A percentile compares a stretch with the other conserved stretches of the same genome.
Evolutionary conservation across 2,329 filamentous ascomycete genomes (phyloP).

Genomic region (Berkeleyomyces basicola): DNA sequence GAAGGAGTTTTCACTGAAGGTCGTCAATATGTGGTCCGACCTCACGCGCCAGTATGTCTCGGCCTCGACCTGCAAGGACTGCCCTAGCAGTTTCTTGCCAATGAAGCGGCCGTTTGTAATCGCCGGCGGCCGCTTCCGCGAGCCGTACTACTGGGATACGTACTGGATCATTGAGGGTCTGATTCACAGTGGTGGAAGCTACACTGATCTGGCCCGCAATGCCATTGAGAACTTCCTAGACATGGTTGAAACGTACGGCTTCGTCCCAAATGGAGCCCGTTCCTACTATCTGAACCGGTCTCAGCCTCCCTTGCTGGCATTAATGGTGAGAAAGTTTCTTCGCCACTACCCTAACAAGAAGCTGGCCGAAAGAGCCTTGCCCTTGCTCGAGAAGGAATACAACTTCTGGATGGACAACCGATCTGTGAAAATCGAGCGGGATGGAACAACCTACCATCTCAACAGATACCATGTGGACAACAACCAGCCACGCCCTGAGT

Average conservation of each 20-base stretch:
- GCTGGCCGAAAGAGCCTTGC: constrained; percentile 40
- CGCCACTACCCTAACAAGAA: constrained; percentile 47
- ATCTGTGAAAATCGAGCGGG: constrained; percentile 30
- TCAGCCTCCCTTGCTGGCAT: constrained; percentile 47
- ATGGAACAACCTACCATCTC: constrained; percentile 32
- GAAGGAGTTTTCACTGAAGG: constrained; percentile 42
- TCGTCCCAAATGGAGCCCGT: constrained; percentile 52
- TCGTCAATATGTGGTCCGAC: constrained; percentile 54
- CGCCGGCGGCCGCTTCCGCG: constrained; percentile 52
- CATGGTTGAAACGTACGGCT: constrained; percentile 45
- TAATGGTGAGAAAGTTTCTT: constrained; percentile 49
- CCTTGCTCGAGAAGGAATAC: constrained; percentile 46
- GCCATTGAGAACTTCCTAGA: constrained; percentile 57
- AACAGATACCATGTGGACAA: constrained; percentile 45
- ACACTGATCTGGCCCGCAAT: constrained; percentile 45
- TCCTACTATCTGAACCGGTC: constrained; percentile 52
- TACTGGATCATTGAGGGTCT: constrained; percentile 53
- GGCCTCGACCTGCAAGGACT: constrained; percentile 37
- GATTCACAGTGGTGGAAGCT: constrained; percentile 45
- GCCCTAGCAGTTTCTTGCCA: constrained; percentile 48
- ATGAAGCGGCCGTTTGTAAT: constrained; percentile 54
- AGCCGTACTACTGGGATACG: constrained; percentile 57
- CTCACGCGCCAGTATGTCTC: constrained; percentile 43
- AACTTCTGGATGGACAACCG: constrained; percentile 46
- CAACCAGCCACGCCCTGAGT: constrained; percentile 50